Conservation (phyloP, 179 eudicot species). For the Dionaea muscipula region DNA sequence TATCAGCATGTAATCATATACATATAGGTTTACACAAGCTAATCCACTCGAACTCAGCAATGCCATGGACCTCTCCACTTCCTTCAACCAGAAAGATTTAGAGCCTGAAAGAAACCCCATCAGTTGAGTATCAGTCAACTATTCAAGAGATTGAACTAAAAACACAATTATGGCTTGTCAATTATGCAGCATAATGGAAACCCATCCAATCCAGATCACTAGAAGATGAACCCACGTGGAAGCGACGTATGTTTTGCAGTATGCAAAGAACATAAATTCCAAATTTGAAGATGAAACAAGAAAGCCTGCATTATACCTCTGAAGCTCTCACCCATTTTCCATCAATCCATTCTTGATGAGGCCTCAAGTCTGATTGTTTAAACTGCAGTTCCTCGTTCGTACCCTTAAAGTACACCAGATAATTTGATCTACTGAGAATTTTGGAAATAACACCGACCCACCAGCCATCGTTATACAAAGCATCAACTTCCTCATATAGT, state of each 20-base stretch:
- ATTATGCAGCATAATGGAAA: not conserved
- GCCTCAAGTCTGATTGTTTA: slow-evolving; percentile 44
- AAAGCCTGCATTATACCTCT: slow-evolving; percentile 27
- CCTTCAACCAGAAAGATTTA: slow-evolving; percentile 5
- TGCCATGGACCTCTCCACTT: not conserved
- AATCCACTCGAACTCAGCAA: too few relatives aligned
- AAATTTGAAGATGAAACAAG: not conserved
- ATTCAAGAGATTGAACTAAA: not conserved
- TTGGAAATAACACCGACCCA: slow-evolving; percentile 73
- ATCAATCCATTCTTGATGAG: slow-evolving; percentile 73
- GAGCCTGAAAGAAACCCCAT: slow-evolving; percentile 4
- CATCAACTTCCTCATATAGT: slow-evolving; percentile 66
- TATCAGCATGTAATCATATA: not conserved
- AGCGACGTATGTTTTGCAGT: not conserved
- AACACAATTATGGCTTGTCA: too few relatives aligned
- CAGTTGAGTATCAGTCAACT: not conserved
- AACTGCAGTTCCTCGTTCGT: slow-evolving; percentile 47
- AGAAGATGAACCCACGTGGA: not conserved
- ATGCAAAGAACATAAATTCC: not conserved
- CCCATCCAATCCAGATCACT: not conserved
- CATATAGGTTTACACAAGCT: not conserved
- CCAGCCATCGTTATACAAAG: slow-evolving; percentile 74
- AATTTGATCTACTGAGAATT: slow-evolving; percentile 34
- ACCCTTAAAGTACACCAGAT: slow-evolving; percentile 49
- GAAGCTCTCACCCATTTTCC: slow-evolving; percentile 62